Conservation (phyloP, 306 rosid genomes). For the Fragaria ananassa region DNA sequence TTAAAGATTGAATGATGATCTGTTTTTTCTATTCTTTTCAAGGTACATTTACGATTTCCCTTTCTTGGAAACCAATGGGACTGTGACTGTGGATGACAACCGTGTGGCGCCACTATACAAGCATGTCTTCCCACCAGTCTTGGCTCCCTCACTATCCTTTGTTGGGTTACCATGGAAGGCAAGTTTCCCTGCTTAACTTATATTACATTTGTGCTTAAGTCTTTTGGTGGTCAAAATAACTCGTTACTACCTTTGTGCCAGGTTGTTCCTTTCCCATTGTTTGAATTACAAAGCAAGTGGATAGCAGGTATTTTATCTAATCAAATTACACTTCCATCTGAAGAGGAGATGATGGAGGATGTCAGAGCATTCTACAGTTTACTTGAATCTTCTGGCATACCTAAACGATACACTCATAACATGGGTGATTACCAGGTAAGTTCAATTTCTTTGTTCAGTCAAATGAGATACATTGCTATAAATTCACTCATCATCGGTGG, state of each 20-base stretch:
- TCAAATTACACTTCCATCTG: slow-evolving; percentile 56
- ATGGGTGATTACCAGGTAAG: slow-evolving; percentile 27
- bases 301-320: slow-evolving; percentile 62
- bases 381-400: slow-evolving; percentile 30
- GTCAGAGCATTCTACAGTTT: slow-evolving; percentile 45
- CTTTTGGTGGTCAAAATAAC: background rate
- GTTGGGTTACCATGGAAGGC: slow-evolving; percentile 79
- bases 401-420: slow-evolving; percentile 40
- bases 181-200: slow-evolving; percentile 22
- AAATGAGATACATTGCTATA: no score
- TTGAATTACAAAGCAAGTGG: slow-evolving; percentile 78
- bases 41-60: slow-evolving; percentile 49
- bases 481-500: background rate
- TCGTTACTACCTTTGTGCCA: slow-evolving; percentile 25
- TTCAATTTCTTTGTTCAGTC: background rate
- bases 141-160: slow-evolving; percentile 78
- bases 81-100: slow-evolving; percentile 60
- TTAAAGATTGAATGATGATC: background rate
- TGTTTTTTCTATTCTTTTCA: background rate
- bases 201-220: background rate
- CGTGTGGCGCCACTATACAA: slow-evolving; percentile 74
- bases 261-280: slow-evolving; percentile 55
- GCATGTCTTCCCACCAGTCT: slow-evolving; percentile 69
- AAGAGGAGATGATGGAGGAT: slow-evolving; percentile 62
- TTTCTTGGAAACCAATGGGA: slow-evolving; percentile 59